These are phyloP conservation scores for Isatis tinctoria DNA, from an alignment of 345 rosid species.

Conservation along the genomic window DNA sequence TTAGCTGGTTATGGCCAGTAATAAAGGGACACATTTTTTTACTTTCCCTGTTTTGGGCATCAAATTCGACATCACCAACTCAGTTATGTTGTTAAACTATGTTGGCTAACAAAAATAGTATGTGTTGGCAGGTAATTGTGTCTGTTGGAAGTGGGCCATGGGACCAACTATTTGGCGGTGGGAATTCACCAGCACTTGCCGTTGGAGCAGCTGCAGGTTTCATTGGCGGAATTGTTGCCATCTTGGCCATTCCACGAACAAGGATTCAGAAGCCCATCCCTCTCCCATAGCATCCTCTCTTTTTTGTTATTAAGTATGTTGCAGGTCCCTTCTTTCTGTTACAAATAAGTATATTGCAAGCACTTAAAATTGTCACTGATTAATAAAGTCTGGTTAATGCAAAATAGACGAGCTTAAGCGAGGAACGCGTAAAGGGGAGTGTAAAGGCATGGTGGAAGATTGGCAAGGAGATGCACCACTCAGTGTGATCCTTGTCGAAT, in stretches of 20 bases:
- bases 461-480: conserved; percentile 22
- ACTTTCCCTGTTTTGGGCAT: not conserved
- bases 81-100: not conserved
- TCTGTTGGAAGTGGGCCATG: conserved; percentile 81
- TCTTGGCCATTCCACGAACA: conserved; percentile 80
- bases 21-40: not conserved
- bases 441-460: conserved; percentile 8
- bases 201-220: conserved; percentile 67
- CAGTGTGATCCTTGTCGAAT: conserved; percentile 17
- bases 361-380: not conserved
- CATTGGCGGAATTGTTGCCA: conserved; percentile 63
- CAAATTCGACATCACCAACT: not conserved
- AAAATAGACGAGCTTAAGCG: conserved; percentile 8
- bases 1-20: not conserved
- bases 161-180: conserved; percentile 83
- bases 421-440: not conserved
- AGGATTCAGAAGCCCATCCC: conserved; percentile 55
- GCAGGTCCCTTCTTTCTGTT: not conserved
- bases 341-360: not conserved
- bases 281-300: conserved; percentile 46
- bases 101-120: not conserved
- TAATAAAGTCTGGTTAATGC: not conserved
- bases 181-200: conserved; percentile 74
- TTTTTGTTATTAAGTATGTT: conserved; percentile 17
- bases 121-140: conserved; percentile 50